Evolutionary conservation across 768 basidiomycete genomes (phyloP), one percentile per base, ranked within the genome.

Genomic region (Kwoniella newhampshirensis): DNA sequence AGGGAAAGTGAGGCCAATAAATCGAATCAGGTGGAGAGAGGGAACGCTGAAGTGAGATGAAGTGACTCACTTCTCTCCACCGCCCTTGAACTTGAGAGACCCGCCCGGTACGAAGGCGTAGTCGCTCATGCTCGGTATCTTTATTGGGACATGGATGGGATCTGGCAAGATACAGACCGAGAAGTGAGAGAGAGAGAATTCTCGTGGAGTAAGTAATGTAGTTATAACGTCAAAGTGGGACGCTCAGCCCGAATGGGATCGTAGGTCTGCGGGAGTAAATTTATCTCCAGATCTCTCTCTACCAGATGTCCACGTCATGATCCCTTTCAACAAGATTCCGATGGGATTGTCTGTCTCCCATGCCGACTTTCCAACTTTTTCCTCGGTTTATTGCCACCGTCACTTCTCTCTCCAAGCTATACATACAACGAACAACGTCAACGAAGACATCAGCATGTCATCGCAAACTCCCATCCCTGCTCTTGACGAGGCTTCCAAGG

Each of bases 51-150:
- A n/a, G n/a, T n/a, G 32, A 11, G 17, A 49, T 23, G 36, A 50
- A 20, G 42, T 27, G 23, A 63, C 75, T 59, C 50, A 76, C 75
- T 76, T 76, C 7, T 69, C 68, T 18, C 59, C 63, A n/a, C 62
- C 64, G 26, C 75, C 75, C 44, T 76, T 76, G 60, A 76, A 67
- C 58, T 73, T 75, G 18, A 76, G 59, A n/a, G 68, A 66, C 8
- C 75, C 75, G 13, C 75, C 75, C 20, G 75, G 69, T 9, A 62
- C 53, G 49, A 68, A 63, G 35, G 66, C 66, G 57, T 74, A 71
- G 55, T 76, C 75, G 56, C 74, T 71, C 74, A 75, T 75, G 6
- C 32, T 32, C 32, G 13, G 32, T 32, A 13, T 6, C 7, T 13
- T 32, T 32, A 32, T 32, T 6, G 32, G 32, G 6, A 32, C 7